Percentiles rank a stretch among this genome's conserved stretches.
Evolutionary conservation across 331 rosid genomes (phyloP).

Genomic region (Arachis monticola): DNA sequence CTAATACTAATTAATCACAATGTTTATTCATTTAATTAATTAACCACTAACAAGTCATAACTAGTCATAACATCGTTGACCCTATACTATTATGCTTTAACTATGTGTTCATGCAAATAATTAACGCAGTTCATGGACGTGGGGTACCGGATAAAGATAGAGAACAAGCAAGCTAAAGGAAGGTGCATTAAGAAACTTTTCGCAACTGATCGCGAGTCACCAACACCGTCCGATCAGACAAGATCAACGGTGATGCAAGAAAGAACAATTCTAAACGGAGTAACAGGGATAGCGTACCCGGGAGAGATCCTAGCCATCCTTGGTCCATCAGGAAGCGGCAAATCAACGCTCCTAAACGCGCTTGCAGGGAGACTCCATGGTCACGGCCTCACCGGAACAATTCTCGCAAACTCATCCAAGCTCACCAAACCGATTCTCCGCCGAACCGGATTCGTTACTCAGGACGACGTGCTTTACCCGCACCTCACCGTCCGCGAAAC

Average conservation of each 20-base stretch:
- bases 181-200: slow-evolving; percentile 44
- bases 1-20: not conserved
- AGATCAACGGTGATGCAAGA: slow-evolving; percentile 47
- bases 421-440: slow-evolving; percentile 54
- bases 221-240: slow-evolving; percentile 42
- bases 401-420: slow-evolving; percentile 65
- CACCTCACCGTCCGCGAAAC: slow-evolving; percentile 86
- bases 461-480: slow-evolving; percentile 84
- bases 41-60: not conserved
- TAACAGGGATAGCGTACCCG: slow-evolving; percentile 77
- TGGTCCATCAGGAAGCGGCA: slow-evolving; percentile 94
- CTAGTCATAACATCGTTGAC: slow-evolving; percentile 9
- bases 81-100: not conserved
- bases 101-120: slow-evolving; percentile 45
- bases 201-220: not conserved
- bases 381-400: slow-evolving; percentile 61
- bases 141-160: slow-evolving; percentile 57
- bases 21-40: not conserved
- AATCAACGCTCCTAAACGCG: slow-evolving; percentile 82
- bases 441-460: slow-evolving; percentile 80
- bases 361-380: slow-evolving; percentile 70
- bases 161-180: slow-evolving; percentile 39
- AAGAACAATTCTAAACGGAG: slow-evolving; percentile 59
- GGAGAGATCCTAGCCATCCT: slow-evolving; percentile 88
- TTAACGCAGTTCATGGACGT: slow-evolving; percentile 73